Evolutionary conservation across 257 asterid species (phyloP), one percentile per base, ranked within the genome.

Genomic region (Scutellaria galericulata): DNA sequence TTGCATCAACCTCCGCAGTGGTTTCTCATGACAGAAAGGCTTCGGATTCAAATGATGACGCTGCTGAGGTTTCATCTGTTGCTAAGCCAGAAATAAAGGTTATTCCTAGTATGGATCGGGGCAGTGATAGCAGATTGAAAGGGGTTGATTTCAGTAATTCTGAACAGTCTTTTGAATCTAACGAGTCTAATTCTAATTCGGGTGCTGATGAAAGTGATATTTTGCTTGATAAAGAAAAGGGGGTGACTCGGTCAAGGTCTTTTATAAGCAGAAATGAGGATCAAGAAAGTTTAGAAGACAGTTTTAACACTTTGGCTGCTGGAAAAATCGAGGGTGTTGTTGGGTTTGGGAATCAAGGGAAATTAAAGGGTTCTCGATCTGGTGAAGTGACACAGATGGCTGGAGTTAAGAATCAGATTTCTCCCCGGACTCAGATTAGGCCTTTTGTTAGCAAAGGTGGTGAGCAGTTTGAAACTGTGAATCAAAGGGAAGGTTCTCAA

Each of bases 1-100:
- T 83, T 78, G 82, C 90, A 56, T 85, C 88, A 7, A 67, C 92
- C 72, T 80, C 89, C 9, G 56, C 79, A 46, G 74, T 70, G 60
- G 82, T 56, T 73, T 80, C 83, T 46, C 89, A 81, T 70, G 89
- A 81, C 44, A 82, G 58, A 72, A 80, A 68, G 24, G 72, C 55
- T 74, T 73, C 53, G 47, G 56, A 58, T 77, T 72, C 46, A 48
- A 74, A 71, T 50, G 80, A 83, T 35, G 80, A 72, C 10, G 45
- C 64, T 2, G 56, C 69, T 4, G 70, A 69, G 64, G 64, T 74
- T 79, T 88, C 86, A 63, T 68, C 71, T n/a, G 62, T 59, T 66
- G 78, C 68, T 70, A 83, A 79, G 78, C 83, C 81, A 9, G 89
- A 85, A 64, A 58, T 74, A 8, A 81, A 77, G 66, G 48, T 70